Base-by-base conservation (phyloP, 805 yeast species). In the Teunomyces cretensis region DNA sequence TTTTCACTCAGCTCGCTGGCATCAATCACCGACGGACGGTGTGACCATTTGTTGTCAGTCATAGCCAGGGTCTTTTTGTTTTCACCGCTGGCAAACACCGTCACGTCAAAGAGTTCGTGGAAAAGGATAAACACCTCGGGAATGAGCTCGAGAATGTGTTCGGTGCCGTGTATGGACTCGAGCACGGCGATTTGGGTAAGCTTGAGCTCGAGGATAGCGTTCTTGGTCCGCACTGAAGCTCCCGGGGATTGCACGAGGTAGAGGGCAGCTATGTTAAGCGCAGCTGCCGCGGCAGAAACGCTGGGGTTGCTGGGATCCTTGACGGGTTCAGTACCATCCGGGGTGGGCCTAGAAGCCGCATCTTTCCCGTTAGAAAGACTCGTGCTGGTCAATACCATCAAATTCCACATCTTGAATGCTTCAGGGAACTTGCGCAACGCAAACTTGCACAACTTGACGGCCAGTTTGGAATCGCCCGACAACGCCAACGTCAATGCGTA, bases 171-270 rank as follows among this genome's bases (percentile, higher is more conserved):
- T 3, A 78, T 67, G 5, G 79, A 73, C 55, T 86, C 90, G 42
- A 81, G 66, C n/a, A 88, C 68, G 1, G 88, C 81, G 30, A 89
- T 66, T 54, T 85, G 88, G 0, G 96, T 84, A 64, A 86, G 72
- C 54, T 86, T 86, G 59, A 89, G 72, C 58, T 88, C 87, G 42
- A 83, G 58, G 45, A 82, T 75, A 46, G 76, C 81, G 65, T 76
- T 68, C 55, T 76, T 69, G 35, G 62, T 57, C 28, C 58, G 61
- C 6, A 5, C n/a, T 2, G 38, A 9, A 8, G 28, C 38, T 28
- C 13, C 27, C 6, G 38, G 38, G 6, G 19, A 14, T 9, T 35
- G 19, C 38, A 19, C 44, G 14, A 68, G 57, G 44, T 51, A 68
- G 9, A 67, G 56, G 6, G 60, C 70, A 30, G 70, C 80, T 42